Evolutionary conservation across 495 filamentous ascomycete species (phyloP), one percentile per base, ranked within the genome.

Genomic region (Aspergillus sclerotioniger): DNA sequence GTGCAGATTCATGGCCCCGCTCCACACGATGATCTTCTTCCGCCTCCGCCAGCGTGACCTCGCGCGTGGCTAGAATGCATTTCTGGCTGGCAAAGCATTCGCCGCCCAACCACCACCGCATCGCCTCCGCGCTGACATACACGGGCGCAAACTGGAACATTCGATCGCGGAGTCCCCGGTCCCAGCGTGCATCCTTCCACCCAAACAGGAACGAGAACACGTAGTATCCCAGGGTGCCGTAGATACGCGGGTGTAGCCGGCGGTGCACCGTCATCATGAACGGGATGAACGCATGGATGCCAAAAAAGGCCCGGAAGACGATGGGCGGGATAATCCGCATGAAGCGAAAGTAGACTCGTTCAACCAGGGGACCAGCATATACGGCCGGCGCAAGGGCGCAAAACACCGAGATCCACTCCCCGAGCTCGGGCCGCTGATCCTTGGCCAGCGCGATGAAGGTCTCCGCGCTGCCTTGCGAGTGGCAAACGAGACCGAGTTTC

Each of bases 21-120:
- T 51, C 50, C 21, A 44, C 21, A 25, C 59, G 19, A 31, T 53
- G 25, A 53, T 88, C 85, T 52, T 89, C 85, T 29, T 80, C 76
- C 53, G 87, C 85, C 61, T 93, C 89, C 6, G 76, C 71, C 48
- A 71, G 73, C 59, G 79, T 77, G 57, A 90, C 84, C 58, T 92
- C 87, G 32, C 81, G 78, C 3, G 91, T 93, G 6, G 89, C 80
- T 9, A 98, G 79, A 51, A 98, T 96, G 70, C 94, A 98, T 69
- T 89, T 89, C 59, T 97, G 91, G 59, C 80, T 88, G 0, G 94
- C 91, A 68, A 98, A 98, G 61, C 92, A 90, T 63, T 95, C 91
- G 1, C 88, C 74, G 0, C 94, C 94, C 1, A 98, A 79, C 93
- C 93, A 98, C 94, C 93, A 98, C 0, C 90, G 82, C 88, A 98